Percentiles rank a stretch among this genome's conserved stretches.
phyloP scores from a whole-genome alignment of 78 protist species.

The Dictyostelium purpureum region DNA sequence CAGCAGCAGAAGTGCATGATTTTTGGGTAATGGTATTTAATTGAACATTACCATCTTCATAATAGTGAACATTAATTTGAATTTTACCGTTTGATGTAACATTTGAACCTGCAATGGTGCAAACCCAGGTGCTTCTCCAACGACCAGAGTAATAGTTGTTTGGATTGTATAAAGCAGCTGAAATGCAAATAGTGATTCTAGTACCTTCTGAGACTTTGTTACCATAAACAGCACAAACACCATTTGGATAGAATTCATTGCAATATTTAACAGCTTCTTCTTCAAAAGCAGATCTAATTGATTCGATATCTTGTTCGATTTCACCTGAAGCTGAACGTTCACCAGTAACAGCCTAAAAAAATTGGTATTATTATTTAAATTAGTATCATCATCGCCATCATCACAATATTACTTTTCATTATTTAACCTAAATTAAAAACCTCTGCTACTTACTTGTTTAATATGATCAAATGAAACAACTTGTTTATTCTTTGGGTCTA shows the following conservation, averaged over 20 bases:
- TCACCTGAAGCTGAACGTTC: constrained; percentile 66
- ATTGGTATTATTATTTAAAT: neutral
- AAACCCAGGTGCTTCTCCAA: constrained; percentile 85
- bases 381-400: no score
- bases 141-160: constrained; percentile 84
- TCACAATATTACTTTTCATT: no score
- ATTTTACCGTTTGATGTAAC: constrained; percentile 62
- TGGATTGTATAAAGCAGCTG: constrained; percentile 68
- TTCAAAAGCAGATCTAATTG: constrained; percentile 75
- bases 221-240: constrained; percentile 64
- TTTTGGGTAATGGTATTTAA: constrained; percentile 77
- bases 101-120: constrained; percentile 29
- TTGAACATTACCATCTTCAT: constrained; percentile 89
- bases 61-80: constrained; percentile 82
- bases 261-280: constrained; percentile 47
- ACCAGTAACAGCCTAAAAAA: constrained; percentile 36
- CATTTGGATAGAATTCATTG: constrained; percentile 64
- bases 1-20: constrained; percentile 34
- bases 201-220: constrained; percentile 44
- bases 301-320: constrained; percentile 49
- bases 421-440: neutral
- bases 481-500: constrained; percentile 60
- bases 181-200: constrained; percentile 68
- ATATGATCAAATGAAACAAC: constrained; percentile 80
- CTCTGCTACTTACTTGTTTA: constrained; percentile 79